Percentiles rank a stretch among this genome's conserved stretches.
These are phyloP conservation scores for Alloteropsis semialata DNA, from an alignment of 176 grass and related monocot genomes.

Conservation along the genomic window DNA sequence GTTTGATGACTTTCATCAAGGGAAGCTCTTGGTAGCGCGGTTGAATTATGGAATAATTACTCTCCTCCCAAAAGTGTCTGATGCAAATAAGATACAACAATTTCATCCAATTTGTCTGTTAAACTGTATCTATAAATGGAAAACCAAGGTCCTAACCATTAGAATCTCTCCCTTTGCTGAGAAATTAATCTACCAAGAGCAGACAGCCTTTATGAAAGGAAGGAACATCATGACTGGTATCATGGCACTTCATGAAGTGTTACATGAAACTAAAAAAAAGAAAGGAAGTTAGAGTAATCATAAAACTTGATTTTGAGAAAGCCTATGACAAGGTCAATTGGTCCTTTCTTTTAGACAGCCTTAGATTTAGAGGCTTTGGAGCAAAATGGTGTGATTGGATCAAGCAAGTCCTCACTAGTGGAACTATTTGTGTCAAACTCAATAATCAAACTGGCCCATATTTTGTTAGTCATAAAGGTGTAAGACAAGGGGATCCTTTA, in stretches of 20 bases:
- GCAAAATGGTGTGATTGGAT: neutral
- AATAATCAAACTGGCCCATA: neutral
- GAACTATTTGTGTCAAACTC: neutral
- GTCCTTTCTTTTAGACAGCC: neutral
- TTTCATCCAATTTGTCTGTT: too few species aligned
- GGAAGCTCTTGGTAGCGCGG: fast-evolving
- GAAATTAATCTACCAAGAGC: too few species aligned
- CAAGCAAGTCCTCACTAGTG: neutral
- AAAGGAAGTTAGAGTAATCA: neutral
- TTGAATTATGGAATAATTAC: neutral
- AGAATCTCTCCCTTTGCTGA: too few species aligned
- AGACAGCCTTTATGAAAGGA: neutral
- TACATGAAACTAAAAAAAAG: neutral
- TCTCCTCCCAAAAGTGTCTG: too few species aligned
- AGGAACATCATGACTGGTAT: neutral
- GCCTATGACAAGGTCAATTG: neutral
- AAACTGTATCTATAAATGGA: too few species aligned
- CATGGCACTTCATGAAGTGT: neutral
- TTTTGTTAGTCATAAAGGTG: neutral
- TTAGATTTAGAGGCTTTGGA: neutral
- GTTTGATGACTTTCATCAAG: too few species aligned
- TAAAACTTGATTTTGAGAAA: neutral
- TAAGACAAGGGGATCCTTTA: neutral
- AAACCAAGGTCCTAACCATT: too few species aligned
- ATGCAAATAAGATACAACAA: too few species aligned